Evolutionary conservation across 1,139 yeast genomes (phyloP), one percentile per base, ranked within the genome.

Genomic region (Magnusiomyces fungicola): DNA sequence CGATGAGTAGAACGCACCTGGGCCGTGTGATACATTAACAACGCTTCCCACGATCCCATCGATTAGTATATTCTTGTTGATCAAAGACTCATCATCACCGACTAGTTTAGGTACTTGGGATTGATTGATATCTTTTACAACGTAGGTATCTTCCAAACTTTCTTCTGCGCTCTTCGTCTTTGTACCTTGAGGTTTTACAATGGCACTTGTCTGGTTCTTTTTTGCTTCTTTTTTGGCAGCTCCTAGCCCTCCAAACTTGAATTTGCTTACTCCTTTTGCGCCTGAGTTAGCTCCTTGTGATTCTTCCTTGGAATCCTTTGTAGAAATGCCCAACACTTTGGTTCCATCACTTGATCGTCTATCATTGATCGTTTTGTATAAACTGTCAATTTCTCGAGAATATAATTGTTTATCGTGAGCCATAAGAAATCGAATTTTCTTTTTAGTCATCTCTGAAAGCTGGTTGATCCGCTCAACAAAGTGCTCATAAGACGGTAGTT

Each of bases 371-470:
- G 14, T 21, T 16, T 25, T 40, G n/a, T 40, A 40, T 21, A 40
- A 23, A 4, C 5, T 27, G 6, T 40, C 43, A 16, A 40, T 14
- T 40, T 40, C 43, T 3, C 7, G 24, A 16, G 34, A 27, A 18
- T 40, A 40, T 16, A 27, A 16, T 27, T 40, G 43, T 21, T 40
- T 40, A 25, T 40, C 43, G n/a, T 24, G 23, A n/a, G 43, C 10
- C n/a, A 10, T 27, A 10, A 27, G 10, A 27, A 16, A 25, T 12
- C 6, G 14, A n/a, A 27, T 9, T 9, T 40, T 40, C 18, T 40
- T 23, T 27, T 40, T 40, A 3, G 23, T 21, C 21, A 25, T n/a
- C 4, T 25, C 21, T 12, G 43, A 40, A 12, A 40, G 34, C 34
- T 10, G 10, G 27, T 40, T 40, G 3, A 40, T 25, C 22, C 23